Conservation (phyloP, 352 stramenopile species). For the Pythium diclinum region DNA sequence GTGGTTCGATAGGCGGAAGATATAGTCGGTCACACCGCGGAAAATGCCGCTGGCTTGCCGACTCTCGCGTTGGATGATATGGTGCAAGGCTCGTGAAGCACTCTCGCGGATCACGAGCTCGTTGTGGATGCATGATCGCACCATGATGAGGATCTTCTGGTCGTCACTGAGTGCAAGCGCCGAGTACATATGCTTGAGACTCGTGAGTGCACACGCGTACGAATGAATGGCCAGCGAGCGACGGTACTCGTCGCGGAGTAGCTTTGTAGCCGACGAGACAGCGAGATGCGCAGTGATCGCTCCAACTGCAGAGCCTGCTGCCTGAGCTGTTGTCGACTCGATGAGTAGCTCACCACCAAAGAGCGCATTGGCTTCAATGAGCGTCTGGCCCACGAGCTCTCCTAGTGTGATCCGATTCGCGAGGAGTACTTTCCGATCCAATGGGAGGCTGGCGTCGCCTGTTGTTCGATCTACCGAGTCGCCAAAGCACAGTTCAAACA, state of each 20-base stretch:
- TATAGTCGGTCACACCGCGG: constrained; percentile 55
- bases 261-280: constrained; percentile 4
- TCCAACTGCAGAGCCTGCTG: constrained; percentile 7
- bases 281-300: constrained; percentile 8
- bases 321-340: constrained; percentile 23
- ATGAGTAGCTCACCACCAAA: constrained; percentile 53
- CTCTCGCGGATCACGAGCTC: constrained; percentile 38
- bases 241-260: constrained; percentile 42
- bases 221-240: constrained; percentile 46
- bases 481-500: constrained; percentile 24
- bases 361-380: constrained; percentile 67
- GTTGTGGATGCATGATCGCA: constrained; percentile 46
- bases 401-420: constrained; percentile 35
- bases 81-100: constrained; percentile 36
- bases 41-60: constrained; percentile 35
- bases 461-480: background rate
- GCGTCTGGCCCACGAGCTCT: constrained; percentile 55
- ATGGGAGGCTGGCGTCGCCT: background rate
- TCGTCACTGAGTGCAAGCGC: constrained; percentile 51
- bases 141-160: constrained; percentile 62
- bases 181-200: constrained; percentile 45
- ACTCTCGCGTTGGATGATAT: constrained; percentile 28
- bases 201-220: constrained; percentile 42
- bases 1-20: constrained; percentile 49
- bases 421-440: constrained; percentile 42